These are phyloP conservation scores for Hypoxylon cercidicola DNA, from an alignment of 495 filamentous ascomycete species.

Conservation along the genomic window DNA sequence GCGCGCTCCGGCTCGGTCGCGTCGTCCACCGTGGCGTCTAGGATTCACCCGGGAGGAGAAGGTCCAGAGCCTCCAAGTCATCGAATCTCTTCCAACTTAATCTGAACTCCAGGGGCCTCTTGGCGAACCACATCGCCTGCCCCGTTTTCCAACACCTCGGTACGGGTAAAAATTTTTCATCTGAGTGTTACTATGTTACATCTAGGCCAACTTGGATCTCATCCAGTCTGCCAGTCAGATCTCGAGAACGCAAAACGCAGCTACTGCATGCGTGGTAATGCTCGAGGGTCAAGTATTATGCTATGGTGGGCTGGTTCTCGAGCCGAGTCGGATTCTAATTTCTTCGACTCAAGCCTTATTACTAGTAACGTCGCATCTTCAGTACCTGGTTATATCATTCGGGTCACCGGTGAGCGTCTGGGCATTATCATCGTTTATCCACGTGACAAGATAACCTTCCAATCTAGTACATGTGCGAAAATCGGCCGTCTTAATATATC, in stretches of 20 bases:
- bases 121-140: conserved; percentile 12
- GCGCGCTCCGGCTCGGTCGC: conserved; percentile 16
- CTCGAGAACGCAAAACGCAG: conserved; percentile 5
- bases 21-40: not conserved
- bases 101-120: conserved; percentile 13
- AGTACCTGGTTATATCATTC: conserved; percentile 32
- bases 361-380: conserved; percentile 42
- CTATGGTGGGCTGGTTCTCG: not conserved
- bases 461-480: conserved; percentile 27
- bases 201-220: conserved; percentile 13
- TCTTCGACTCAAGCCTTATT: conserved; percentile 27
- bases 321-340: conserved; percentile 13
- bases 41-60: not conserved
- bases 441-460: conserved; percentile 34
- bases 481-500: conserved; percentile 26
- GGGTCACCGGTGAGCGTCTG: conserved; percentile 14
- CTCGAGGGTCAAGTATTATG: conserved; percentile 2
- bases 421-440: conserved; percentile 21
- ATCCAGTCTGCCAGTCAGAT: conserved; percentile 32
- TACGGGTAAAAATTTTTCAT: conserved; percentile 28
- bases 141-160: conserved; percentile 27
- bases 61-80: conserved; percentile 15
- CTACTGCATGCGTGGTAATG: conserved; percentile 6
- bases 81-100: conserved; percentile 20
- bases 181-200: conserved; percentile 28